A percentile compares a stretch with the other conserved stretches of the same genome.
phyloP scores from a whole-genome alignment of 345 rosid species.

The Salix koriyanagi region DNA sequence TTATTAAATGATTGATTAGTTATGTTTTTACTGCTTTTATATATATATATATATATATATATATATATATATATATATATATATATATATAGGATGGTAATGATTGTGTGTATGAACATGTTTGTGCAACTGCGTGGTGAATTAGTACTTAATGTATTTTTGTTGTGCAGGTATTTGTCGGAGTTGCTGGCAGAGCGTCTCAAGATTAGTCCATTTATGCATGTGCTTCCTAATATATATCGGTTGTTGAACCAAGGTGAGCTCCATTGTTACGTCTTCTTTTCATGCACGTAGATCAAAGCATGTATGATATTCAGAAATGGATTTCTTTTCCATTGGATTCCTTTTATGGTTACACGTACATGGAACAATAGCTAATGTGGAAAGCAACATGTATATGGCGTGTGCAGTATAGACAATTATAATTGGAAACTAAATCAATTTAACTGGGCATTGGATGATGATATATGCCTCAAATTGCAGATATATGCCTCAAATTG shows the following conservation, averaged over 20 bases:
- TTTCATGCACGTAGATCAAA: neutral
- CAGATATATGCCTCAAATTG: neutral
- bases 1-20: neutral
- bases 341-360: neutral
- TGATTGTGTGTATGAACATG: neutral
- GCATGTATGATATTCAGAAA: neutral
- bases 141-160: neutral
- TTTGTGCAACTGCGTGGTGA: neutral
- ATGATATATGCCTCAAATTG: neutral
- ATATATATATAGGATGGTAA: neutral
- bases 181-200: conserved; percentile 74
- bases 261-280: conserved; percentile 8
- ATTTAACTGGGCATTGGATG: neutral
- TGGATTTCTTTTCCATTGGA: neutral
- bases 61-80: neutral
- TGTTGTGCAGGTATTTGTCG: conserved; percentile 55
- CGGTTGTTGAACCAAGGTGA: conserved; percentile 77
- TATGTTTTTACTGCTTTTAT: neutral
- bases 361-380: no score
- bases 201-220: conserved; percentile 65
- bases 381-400: neutral
- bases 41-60: no score
- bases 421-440: neutral
- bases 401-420: neutral
- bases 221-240: conserved; percentile 57